These are phyloP conservation scores for Glycine soja DNA, from an alignment of 306 rosid genomes.

Conservation along the genomic window DNA sequence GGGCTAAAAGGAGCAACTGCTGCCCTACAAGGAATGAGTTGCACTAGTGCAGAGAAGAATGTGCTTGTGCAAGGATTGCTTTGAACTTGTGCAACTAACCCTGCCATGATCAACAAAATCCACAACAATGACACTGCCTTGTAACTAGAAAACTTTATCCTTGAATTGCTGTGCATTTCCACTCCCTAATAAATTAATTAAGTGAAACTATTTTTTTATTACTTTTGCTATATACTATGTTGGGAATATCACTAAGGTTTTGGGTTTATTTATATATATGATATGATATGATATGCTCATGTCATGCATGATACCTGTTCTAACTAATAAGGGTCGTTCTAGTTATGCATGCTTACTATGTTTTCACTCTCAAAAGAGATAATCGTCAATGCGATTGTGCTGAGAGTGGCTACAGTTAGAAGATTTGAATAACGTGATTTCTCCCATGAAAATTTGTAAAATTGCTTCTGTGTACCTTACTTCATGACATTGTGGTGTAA, in stretches of 20 bases:
- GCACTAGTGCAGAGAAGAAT: constrained; percentile 78
- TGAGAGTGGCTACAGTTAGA: constrained; percentile 48
- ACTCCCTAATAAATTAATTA: neutral
- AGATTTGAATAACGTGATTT: constrained; percentile 57
- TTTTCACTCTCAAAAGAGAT: too few species aligned
- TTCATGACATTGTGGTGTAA: neutral
- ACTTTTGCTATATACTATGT: neutral
- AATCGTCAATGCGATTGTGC: neutral
- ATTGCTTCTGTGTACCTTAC: constrained; percentile 4
- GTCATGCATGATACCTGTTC: constrained; percentile 53
- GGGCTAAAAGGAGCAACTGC: constrained; percentile 83
- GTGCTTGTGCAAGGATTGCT: constrained; percentile 66
- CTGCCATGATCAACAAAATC: constrained; percentile 40
- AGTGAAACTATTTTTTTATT: neutral
- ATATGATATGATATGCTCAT: neutral
- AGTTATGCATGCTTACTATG: too few species aligned
- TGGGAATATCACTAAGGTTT: constrained; percentile 11
- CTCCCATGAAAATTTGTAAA: neutral
- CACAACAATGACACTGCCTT: constrained; percentile 44
- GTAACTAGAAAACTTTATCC: constrained; percentile 50
- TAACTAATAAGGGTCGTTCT: constrained; percentile 41
- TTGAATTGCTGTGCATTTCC: neutral
- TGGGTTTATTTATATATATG: constrained; percentile 56
- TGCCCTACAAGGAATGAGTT: constrained; percentile 87
- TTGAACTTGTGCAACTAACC: constrained; percentile 55